Conservation (phyloP, 768 basidiomycete species). For the Holtermannia corniformis region DNA sequence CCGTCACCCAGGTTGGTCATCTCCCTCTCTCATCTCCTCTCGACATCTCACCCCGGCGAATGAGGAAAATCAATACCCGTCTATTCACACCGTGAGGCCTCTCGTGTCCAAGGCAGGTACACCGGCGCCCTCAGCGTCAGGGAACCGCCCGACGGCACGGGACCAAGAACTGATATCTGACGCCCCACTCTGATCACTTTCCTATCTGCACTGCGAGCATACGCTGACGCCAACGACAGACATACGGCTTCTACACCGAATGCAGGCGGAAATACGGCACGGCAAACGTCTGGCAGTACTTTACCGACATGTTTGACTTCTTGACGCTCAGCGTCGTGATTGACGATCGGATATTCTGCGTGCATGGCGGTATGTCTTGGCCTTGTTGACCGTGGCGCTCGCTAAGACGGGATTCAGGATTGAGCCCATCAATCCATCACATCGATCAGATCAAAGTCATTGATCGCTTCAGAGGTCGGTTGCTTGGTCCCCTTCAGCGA, state of each 20-base stretch:
- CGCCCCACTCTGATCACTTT: not conserved
- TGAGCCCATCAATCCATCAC: conserved; percentile 95
- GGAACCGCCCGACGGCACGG: not conserved
- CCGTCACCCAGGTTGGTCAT: conserved; percentile 86
- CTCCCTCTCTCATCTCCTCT: too few relatives aligned
- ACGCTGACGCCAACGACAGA: conserved; percentile 48
- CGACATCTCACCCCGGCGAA: conserved; percentile 15
- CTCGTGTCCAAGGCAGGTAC: too few relatives aligned
- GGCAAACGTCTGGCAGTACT: conserved; percentile 95
- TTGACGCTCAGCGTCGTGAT: conserved; percentile 94
- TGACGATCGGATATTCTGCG: conserved; percentile 98
- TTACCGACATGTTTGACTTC: conserved; percentile 99
- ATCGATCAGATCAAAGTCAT: conserved; percentile 99
- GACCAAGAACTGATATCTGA: not conserved
- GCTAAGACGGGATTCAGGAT: conserved; percentile 50
- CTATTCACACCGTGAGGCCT: too few relatives aligned
- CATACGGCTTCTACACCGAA: conserved; percentile 98
- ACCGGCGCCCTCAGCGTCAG: not conserved
- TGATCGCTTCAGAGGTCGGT: conserved; percentile 89
- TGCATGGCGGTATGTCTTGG: conserved; percentile 71
- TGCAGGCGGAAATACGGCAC: conserved; percentile 95
- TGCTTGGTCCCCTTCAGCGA: conserved; percentile 3
- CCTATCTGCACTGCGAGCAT: not conserved
- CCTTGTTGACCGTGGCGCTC: not conserved
- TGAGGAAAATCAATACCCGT: conserved; percentile 36